These are phyloP conservation scores for Rutidosis leptorrhynchoides DNA, from an alignment of 129 eudicot species.

Conservation along the genomic window DNA sequence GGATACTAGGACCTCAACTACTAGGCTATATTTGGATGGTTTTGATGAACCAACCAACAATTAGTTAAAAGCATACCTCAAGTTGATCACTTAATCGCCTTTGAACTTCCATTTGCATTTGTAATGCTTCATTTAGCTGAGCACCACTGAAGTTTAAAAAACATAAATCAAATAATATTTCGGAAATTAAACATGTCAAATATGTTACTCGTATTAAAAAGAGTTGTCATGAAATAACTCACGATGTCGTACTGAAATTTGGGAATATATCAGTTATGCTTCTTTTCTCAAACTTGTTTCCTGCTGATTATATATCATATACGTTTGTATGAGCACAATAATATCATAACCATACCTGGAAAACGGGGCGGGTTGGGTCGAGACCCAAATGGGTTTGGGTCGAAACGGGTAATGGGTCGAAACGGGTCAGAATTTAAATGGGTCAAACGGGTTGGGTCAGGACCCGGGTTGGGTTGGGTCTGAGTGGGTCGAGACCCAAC, in stretches of 20 bases:
- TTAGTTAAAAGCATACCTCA: conserved; percentile 42
- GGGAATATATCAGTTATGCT: conserved; percentile 74
- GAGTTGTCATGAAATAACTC: conserved; percentile 31
- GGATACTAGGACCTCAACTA: too few species aligned
- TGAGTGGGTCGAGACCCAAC: too few species aligned
- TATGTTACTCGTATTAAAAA: too few species aligned
- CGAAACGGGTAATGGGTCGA: too few species aligned
- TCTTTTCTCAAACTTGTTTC: conserved; percentile 59
- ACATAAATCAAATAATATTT: background rate
- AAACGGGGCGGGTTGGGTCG: too few species aligned
- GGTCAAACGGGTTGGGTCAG: too few species aligned
- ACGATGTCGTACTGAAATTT: conserved; percentile 73
- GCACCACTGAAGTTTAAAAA: conserved; percentile 38
- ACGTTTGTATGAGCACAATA: background rate
- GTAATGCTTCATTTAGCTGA: conserved; percentile 60
- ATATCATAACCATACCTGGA: background rate
- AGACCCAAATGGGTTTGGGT: too few species aligned
- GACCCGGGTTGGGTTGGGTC: too few species aligned
- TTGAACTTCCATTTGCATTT: conserved; percentile 56
- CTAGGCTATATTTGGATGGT: too few species aligned
- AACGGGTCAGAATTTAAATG: too few species aligned
- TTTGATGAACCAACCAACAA: background rate
- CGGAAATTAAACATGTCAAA: too few species aligned
- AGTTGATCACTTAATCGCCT: conserved; percentile 49
- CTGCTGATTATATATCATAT: conserved; percentile 30